Evolutionary conservation across 1,284 basidiomycete genomes (phyloP), one percentile per base, ranked within the genome.

Genomic region (Fomitopsis betulina): DNA sequence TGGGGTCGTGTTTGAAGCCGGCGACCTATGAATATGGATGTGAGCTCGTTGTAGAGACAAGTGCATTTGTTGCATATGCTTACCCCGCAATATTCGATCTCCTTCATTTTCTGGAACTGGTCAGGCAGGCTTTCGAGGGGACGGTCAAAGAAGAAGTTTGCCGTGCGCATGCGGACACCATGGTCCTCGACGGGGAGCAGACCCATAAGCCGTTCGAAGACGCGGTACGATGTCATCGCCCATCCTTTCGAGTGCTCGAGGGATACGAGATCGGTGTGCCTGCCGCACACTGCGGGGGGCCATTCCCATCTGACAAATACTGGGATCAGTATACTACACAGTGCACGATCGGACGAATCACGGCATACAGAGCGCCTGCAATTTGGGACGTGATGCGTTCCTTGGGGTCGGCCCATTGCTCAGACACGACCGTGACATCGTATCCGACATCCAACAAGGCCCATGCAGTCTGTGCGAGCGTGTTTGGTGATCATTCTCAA

Each of bases 271-370:
- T 72, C 71, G 19, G 71, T 70, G 61, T 72, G 70, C 39, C 68
- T 63, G 19, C 73, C 73, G 56, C 73, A 73, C 37, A 74, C 73
- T 23, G 73, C 72, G 9, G 73, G 72, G 0, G 72, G 72, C 56
- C 67, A 73, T 58, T 74, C 73, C 72, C 73, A 73, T 3, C 65
- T 70, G 52, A 13, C 43, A 38, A 32, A 25, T 55, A 32, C 38
- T 21, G 60, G 35, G 37, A 27, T 32, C 53, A 45, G 45, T 38
- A n/a, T 53, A 33, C 21, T 35, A n/a, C n/a, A n/a, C n/a, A n/a
- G 15, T 12, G 19, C 30, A 12, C 39, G 30, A 54, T 10, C 39
- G 9, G 25, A 50, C 13, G 1, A 13, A n/a, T n/a, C 19, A 6
- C 1, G 17, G 64, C 65, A 23, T 58, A 68, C 65, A 72, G 62